A percentile compares a stretch with the other conserved stretches of the same genome.
phyloP scores from a whole-genome alignment of 495 filamentous ascomycete genomes.

The Neurospora tetrasperma region DNA sequence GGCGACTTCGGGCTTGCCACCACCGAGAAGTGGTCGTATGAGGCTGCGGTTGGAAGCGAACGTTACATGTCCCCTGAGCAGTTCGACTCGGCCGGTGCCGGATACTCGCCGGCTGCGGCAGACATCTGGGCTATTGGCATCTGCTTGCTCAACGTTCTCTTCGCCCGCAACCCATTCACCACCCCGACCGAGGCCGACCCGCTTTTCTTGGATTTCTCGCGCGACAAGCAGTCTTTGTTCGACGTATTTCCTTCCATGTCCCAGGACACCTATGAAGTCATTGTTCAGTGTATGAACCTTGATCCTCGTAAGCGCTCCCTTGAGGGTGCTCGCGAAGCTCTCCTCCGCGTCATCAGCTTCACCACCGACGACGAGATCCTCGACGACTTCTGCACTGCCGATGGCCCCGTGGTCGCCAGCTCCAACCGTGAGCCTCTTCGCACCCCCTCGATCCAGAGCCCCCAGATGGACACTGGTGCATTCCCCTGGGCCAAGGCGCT shows the following conservation, averaged over 20 bases:
- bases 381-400: constrained; percentile 88
- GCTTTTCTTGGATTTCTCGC: constrained; percentile 82
- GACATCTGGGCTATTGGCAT: constrained; percentile 96
- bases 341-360: constrained; percentile 75
- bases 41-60: constrained; percentile 89
- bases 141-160: constrained; percentile 90
- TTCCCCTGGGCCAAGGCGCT: constrained; percentile 96
- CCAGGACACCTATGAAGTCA: constrained; percentile 89
- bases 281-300: constrained; percentile 75
- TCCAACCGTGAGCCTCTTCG: constrained; percentile 92
- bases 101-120: constrained; percentile 88
- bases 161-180: constrained; percentile 89
- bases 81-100: constrained; percentile 72
- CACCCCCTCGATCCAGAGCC: constrained; percentile 88
- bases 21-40: constrained; percentile 73
- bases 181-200: constrained; percentile 77
- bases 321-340: constrained; percentile 58
- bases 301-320: constrained; percentile 87
- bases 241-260: constrained; percentile 99
- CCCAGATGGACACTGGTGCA: constrained; percentile 63
- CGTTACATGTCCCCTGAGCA: constrained; percentile 99
- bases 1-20: constrained; percentile 94
- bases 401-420: constrained; percentile 59
- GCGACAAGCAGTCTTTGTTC: constrained; percentile 88
- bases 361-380: constrained; percentile 76